Evolutionary conservation across 164 flowering plant genomes (phyloP), one percentile per base, ranked within the genome.

Genomic region (Nelumbo lutea): DNA sequence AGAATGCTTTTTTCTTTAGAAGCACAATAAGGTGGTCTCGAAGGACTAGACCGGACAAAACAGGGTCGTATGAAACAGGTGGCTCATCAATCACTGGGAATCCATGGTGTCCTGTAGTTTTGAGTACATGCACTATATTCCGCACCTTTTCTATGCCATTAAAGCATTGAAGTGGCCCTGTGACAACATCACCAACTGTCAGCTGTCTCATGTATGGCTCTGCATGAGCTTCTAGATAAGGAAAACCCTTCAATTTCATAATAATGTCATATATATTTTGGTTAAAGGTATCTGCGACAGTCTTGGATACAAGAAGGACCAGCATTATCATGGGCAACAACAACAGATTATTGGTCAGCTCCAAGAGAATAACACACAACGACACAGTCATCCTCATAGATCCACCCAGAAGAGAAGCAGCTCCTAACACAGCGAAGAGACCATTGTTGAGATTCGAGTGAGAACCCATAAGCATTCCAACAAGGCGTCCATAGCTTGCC

Each of bases 171-270:
- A 94, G 86, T 27, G 98, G 97, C 45, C 92, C 93, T 9, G 86
- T 76, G 56, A 88, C 83, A 3, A 91, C 90, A 69, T 91, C 98
- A 48, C 76, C 67, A 45, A 88, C 98, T 5, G 83, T 75, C 62
- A 94, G 77, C 65, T 91, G 95, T 76, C 93, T 86, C 97, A 94
- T 91, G 79, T 85, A 94, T 45, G 97, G 95, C 78, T 94, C 97
- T 39, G 85, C 91, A 77, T 94, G 93, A 68, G 78, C 48, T 75
- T 91, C 87, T 42, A 94, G 80, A 69, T 87, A 90, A 45, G 98
- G 98, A 39, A 94, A 76, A 3, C 98, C 98, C 80, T 91, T 94
- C 68, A 83, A 56, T 78, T 79, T 86, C 85, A 94, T 83, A 11
- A 94, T 84, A 7, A 79, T 76, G 71, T 94, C 90, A 74, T 86